Evolutionary conservation across 2,329 filamentous ascomycete species (phyloP), one percentile per base, ranked within the genome.

Genomic region (Fusarium sp.): DNA sequence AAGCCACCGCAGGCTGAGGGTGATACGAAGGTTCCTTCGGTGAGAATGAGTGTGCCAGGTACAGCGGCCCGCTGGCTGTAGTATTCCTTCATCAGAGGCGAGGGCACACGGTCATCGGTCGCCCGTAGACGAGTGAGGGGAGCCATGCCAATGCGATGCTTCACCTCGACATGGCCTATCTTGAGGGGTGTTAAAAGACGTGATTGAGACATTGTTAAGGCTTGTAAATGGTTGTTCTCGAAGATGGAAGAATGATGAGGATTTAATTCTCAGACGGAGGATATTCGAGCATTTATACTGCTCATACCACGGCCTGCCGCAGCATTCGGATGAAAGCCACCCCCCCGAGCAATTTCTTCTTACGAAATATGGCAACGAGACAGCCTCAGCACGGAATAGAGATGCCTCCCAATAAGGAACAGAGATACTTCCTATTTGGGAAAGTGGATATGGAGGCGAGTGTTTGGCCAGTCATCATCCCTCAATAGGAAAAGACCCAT

Each of bases 121-220:
- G 80, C 82, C 36, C 87, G 83, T 67, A 83, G 82, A 4, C 87
- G 84, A 15, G 88, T 90, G 59, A 91, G 78, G 3, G 89, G 88
- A 1, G 88, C 85, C 81, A 91, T 84, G 41, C 82, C 84, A 39
- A 91, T 72, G 4, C 84, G 80, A 68, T 85, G 82, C 60, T 82
- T 73, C 41, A 86, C 75, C 40, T 77, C 63, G 15, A 77, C 55
- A 15, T 78, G 78, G 66, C 85, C 84, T 3, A 85, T 68, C 60
- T 78, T 79, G 48, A 86, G 65, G 3, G 84, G 82, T 37, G 78
- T 74, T 74, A 86, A 86, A 16, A 86, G 82, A 4, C 54, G 71
- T 6, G 72, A 72, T 13, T 74, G 36, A 12, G 63, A 0, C 74
- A 76, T 75, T 2, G 0, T 47, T 6, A 34, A 13, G 1, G 18